Base-by-base conservation (phyloP, 371 early-diverging fungal genomes). In the Mortierella sp. region DNA sequence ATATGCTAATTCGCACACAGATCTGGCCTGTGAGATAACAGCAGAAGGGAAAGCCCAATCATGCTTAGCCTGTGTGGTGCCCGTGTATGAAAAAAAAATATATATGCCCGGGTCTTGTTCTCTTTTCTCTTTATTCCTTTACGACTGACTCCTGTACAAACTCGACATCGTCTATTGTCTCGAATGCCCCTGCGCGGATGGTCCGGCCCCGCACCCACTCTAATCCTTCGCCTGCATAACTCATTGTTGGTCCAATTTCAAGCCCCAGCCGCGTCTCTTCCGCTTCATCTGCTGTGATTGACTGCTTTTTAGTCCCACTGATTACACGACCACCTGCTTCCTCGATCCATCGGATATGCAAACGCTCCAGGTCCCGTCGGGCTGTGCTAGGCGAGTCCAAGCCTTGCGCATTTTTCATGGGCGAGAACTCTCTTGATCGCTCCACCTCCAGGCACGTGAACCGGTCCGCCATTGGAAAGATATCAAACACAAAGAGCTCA, bases 401-500 rank as follows among this genome's bases (percentile, higher is more conserved):
- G 43, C 85, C 86, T 30, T 72, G 65, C 6, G 89, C 91, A 66
- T 93, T 93, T 84, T 93, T 93, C 57, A 93, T 73, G 3, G 93
- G 94, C 4, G 89, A 88, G 65, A 93, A 93, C 80, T 93, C 93
- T 28, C 90, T 89, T 25, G 69, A 64, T n/a, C 94, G 84, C 25
- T 86, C 83, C 4, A 86, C 87, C 66, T 92, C 90, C 28, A 93
- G 75, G 25, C 91, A 91, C 15, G 91, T 88, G 72, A 93, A 84
- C 29, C 83, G 53, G 57, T 89, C 82, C 23, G 86, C 80, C 68
- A 89, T 86, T 2, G 92, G 88, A 67, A 92, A 86, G n/a, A 92
- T 91, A 72, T 93, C 94, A 83, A 93, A 93, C 21, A 93, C 88
- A 70, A 93, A 93, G 43, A 90, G 74, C 76, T 93, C 94, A 37